Evolutionary conservation across 768 basidiomycete genomes (phyloP), one percentile per base, ranked within the genome.

Genomic region (Rossbeevera mucosa): DNA sequence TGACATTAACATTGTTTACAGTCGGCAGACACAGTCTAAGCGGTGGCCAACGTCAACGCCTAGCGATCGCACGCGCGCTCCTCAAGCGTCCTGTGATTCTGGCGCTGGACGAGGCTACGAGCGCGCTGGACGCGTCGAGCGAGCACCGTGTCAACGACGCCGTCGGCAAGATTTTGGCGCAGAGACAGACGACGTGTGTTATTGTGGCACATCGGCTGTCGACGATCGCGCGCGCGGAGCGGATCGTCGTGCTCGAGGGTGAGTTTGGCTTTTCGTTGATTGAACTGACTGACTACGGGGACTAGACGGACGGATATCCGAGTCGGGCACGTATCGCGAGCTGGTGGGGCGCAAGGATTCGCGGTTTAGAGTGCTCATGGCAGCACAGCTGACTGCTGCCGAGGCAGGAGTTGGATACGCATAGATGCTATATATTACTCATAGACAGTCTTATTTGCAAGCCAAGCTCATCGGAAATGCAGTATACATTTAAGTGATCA

Each of bases 191-290:
- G 29, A 94, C 92, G 2, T 93, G 92, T 60, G 66, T 94, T 22
- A 86, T 94, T 50, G 91, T 94, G 18, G 93, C 93, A 0, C 93
- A 96, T 70, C 77, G 93, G 46, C 65, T 96, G 49, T 92, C 90
- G 21, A 93, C 93, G 3, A 92, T 96, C 50, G 90, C 93, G 4
- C 75, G 92, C 49, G 91, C 93, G 2, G 91, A 94, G 64, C 77
- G 89, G 36, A 90, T 96, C 42, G 89, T 91, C 6, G 92, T 96
- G 18, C 76, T 96, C 18, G 92, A 96, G 73, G 86, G 85, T 85
- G 44, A n/a, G 71, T 59, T 14, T 2, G 44, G 36, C 8, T 33
- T 33, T n/a, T 36, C 33, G 31, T 3, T 30, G 28, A 31, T 36
- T 2, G 21, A 21, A 22, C 24, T 25, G 24, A 7, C 42, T 22